A percentile compares a stretch with the other conserved stretches of the same genome.
phyloP scores from a whole-genome alignment of 768 basidiomycete species.

The Strobilomyces confusus region DNA sequence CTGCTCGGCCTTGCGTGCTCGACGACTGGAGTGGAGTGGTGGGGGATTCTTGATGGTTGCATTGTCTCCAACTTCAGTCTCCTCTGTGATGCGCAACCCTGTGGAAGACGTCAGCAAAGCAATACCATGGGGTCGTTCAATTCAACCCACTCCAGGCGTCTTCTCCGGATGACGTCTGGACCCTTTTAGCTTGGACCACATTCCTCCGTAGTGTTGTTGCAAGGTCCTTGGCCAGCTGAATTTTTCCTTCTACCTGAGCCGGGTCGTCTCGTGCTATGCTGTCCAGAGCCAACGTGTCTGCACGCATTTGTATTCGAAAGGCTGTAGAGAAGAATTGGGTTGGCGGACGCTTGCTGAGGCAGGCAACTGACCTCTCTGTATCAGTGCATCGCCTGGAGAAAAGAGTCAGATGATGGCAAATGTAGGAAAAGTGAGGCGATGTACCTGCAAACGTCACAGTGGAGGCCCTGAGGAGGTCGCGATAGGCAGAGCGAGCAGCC shows the following conservation, averaged over 20 bases:
- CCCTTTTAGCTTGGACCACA: constrained; percentile 73
- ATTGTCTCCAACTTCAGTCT: constrained; percentile 88
- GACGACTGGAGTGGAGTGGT: constrained; percentile 43
- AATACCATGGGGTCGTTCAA: neutral
- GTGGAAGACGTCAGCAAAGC: neutral
- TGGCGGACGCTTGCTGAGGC: neutral
- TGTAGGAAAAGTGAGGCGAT: neutral
- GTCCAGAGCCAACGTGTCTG: constrained; percentile 43
- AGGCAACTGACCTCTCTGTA: constrained; percentile 43
- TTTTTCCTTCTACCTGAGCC: constrained; percentile 48
- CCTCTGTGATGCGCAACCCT: constrained; percentile 71
- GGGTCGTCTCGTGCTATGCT: constrained; percentile 42
- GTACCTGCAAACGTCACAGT: constrained; percentile 62
- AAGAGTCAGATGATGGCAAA: neutral
- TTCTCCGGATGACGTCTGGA: constrained; percentile 32
- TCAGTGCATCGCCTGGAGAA: constrained; percentile 48
- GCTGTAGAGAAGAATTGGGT: constrained; percentile 39
- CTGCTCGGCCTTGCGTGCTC: constrained; percentile 43
- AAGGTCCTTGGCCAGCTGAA: constrained; percentile 62
- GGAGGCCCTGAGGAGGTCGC: constrained; percentile 65
- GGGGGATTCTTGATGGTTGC: constrained; percentile 65
- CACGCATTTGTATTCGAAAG: constrained; percentile 67
- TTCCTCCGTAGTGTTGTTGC: constrained; percentile 74
- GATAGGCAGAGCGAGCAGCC: constrained; percentile 70
- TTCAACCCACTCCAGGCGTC: constrained; percentile 56